phyloP scores from a whole-genome alignment of 176 grass and related monocot genomes.

The Aegilops tauschii region DNA sequence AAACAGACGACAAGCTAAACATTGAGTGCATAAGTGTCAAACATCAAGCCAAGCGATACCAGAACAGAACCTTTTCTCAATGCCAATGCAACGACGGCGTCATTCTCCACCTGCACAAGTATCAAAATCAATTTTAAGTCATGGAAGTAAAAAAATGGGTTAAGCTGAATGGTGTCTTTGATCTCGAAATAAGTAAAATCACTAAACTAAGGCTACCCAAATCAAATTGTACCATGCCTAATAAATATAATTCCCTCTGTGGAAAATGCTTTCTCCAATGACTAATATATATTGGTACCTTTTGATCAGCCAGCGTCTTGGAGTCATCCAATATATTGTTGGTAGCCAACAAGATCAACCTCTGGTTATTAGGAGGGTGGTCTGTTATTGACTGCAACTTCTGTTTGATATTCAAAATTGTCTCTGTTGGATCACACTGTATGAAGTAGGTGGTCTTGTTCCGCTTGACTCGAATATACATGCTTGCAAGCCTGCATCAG shows the following conservation, averaged over 20 bases:
- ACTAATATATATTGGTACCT: neutral
- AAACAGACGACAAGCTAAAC: neutral
- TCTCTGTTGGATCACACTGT: conserved; percentile 73
- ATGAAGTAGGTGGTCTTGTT: conserved; percentile 79
- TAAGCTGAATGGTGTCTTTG: neutral
- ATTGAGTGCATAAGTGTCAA: neutral
- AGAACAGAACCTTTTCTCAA: conserved; percentile 65
- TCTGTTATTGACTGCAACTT: conserved; percentile 62
- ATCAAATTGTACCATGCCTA: neutral
- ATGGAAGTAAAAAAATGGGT: neutral
- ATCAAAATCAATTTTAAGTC: neutral
- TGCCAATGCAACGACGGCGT: conserved; percentile 58
- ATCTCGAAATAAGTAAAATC: neutral
- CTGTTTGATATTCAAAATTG: conserved; percentile 62
- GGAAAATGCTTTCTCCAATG: neutral
- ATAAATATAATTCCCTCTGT: neutral
- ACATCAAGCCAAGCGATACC: neutral
- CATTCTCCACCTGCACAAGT: conserved; percentile 67
- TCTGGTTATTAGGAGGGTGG: conserved; percentile 46
- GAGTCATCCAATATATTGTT: neutral
- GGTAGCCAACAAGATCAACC: conserved; percentile 47
- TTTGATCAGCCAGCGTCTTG: neutral
- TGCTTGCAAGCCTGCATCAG: conserved; percentile 51
- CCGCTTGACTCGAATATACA: conserved; percentile 89
- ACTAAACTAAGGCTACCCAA: neutral